Conservation (phyloP, 2,329 filamentous ascomycete species). For the Monosporascus sp. region DNA sequence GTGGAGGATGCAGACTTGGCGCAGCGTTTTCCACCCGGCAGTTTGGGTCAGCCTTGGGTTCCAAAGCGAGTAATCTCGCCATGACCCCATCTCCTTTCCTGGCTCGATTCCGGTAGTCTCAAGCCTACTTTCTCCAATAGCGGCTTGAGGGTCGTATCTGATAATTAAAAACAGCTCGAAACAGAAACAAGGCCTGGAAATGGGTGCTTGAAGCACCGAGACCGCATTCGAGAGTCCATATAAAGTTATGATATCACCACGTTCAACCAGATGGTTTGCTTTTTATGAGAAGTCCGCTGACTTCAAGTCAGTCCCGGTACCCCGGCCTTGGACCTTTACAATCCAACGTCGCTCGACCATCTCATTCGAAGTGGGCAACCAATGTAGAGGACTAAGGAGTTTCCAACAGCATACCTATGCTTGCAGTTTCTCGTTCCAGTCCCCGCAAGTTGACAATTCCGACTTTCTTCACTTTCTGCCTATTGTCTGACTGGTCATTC, state of each 20-base stretch:
- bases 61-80: neutral
- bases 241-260: neutral
- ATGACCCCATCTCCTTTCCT: neutral
- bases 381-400: neutral
- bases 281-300: neutral
- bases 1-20: neutral
- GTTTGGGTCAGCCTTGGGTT: neutral
- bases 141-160: neutral
- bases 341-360: neutral
- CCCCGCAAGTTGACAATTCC: no score
- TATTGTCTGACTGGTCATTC: no score
- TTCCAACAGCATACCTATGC: no score
- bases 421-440: neutral
- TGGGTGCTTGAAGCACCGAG: neutral
- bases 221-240: neutral
- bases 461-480: no score
- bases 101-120: no score
- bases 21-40: neutral
- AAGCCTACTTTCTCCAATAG: no score
- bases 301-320: neutral
- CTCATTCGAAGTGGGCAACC: neutral
- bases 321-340: neutral
- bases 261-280: no score
- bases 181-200: neutral
- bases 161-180: neutral